Evolutionary conservation across 2,329 filamentous ascomycete genomes (phyloP), one percentile per base, ranked within the genome.

Genomic region (Claviceps sp.): DNA sequence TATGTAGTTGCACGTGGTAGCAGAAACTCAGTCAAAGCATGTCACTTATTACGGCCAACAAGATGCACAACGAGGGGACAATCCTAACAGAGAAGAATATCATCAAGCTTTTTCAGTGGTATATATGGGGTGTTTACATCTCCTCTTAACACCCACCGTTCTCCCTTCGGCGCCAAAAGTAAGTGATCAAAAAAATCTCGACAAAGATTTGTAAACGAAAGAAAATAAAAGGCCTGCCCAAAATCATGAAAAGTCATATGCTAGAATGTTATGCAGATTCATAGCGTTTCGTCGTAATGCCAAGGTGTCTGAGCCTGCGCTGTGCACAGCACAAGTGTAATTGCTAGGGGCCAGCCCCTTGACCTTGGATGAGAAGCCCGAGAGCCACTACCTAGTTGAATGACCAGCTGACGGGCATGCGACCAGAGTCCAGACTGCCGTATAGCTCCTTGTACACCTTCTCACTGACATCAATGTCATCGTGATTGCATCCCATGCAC

Each of bases 401-500:
- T 51, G 60, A 72, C 76, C 77, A 80, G 34, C 61, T 59, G 49
- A 71, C 65, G 3, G 58, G 47, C 36, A 58, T 58, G 51, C 74
- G 71, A 29, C 77, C 77, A 37, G 64, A 60, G 22, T 58, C 66
- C n/a, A 75, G 64, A 26, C 66, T 61, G 51, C 68, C 72, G 48
- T 69, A 75, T 50, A 86, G 69, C 20, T 73, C 68, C n/a, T 60
- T 56, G 66, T 82, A 85, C 55, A 76, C 67, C 58, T 74, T 71
- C 54, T 72, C 66, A 57, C 76, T 79, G 57, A 84, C 72, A 60
- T 88, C 85, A 47, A 88, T 77, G 59, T 74, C 70, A 42, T 64
- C 56, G 37, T 59, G 50, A 47, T 49, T 61, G 66, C 87, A 93
- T 59, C 83, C 82, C 68, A 78, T 77, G 74, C 87, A 93, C 71